phyloP scores from a whole-genome alignment of 345 rosid genomes.

The Noccaea caerulescens region DNA sequence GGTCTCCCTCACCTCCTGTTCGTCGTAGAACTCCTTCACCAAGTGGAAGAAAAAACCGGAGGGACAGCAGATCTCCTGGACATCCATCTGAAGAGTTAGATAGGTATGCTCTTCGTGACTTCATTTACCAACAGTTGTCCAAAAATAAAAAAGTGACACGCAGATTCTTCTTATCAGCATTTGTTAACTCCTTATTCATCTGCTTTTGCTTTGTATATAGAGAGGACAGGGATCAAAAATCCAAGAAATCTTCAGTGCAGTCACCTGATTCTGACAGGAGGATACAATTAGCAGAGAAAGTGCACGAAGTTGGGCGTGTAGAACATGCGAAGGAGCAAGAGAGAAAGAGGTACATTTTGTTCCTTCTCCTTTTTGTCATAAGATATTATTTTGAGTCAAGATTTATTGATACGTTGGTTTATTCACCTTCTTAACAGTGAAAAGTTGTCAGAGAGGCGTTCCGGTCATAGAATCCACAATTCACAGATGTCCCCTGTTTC shows the following conservation, averaged over 20 bases:
- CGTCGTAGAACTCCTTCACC: constrained; percentile 54
- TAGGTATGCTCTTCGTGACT: constrained; percentile 49
- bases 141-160: not conserved
- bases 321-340: constrained; percentile 44
- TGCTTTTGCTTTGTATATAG: constrained; percentile 37
- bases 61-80: constrained; percentile 49
- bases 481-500: constrained; percentile 49
- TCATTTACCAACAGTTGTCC: not conserved
- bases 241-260: constrained; percentile 45
- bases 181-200: constrained; percentile 12
- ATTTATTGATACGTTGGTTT: constrained; percentile 18
- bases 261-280: constrained; percentile 47
- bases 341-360: constrained; percentile 54
- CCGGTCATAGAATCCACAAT: constrained; percentile 45
- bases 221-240: constrained; percentile 46
- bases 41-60: constrained; percentile 44
- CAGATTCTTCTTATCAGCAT: constrained; percentile 4
- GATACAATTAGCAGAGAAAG: constrained; percentile 43
- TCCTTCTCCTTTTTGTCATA: not conserved
- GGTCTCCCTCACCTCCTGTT: constrained; percentile 55
- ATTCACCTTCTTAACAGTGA: constrained; percentile 54
- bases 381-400: constrained; percentile 20
- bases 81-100: constrained; percentile 53
- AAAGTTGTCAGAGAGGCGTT: constrained; percentile 48
- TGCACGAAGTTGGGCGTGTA: constrained; percentile 41